Base-by-base conservation (phyloP, 129 eudicot species). In the Chrysanthemum lavandulifolium region DNA sequence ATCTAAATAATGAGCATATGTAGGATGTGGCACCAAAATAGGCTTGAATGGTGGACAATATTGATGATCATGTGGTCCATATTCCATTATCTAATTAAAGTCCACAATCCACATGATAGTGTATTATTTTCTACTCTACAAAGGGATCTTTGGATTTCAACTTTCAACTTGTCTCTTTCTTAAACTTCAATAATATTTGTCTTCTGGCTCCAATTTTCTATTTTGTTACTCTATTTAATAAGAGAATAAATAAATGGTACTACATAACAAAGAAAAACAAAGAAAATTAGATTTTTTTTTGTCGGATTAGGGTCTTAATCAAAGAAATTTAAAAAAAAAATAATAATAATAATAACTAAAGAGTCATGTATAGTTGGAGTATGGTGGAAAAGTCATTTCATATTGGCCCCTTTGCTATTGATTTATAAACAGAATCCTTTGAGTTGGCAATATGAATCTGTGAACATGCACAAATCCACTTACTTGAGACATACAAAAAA, bases 41-140 rank as follows among this genome's bases (percentile, higher is more conserved):
- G 72, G 81, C 77, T 65, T 70, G 76, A 14, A n/a, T 18, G 8
- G 50, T 0, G 75, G 81, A 71, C 10, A 23, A 23, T 23, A 40
- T 40, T 61, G 23, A 33, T 10, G 69, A 61, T 52, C 76, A 45
- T 53, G 77, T 55, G 81, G 81, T 36, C 31, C 14, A 14, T 54
- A 69, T 69, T 69, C 19, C 65, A 61, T 69, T 47, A 51, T 51
- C 57, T 21, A 61, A 12, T 71, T 52, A 13, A 61, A 13, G 63
- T 62, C 76, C 59, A 78, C 81, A 56, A 55, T 62, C 76, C 59
- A 78, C 81, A 56, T 67, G 31, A 12, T 58, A 67, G 61, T 14
- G 67, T 43, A 21, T 59, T 47, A 16, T 61, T 66, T 52, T 68
- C 6, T 27, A 29, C 45, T 19, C 31, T 73, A 61, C 25, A 47